A percentile compares a stretch with the other conserved stretches of the same genome.
phyloP scores from a whole-genome alignment of 129 eudicot genomes.

The Calendula officinalis region DNA sequence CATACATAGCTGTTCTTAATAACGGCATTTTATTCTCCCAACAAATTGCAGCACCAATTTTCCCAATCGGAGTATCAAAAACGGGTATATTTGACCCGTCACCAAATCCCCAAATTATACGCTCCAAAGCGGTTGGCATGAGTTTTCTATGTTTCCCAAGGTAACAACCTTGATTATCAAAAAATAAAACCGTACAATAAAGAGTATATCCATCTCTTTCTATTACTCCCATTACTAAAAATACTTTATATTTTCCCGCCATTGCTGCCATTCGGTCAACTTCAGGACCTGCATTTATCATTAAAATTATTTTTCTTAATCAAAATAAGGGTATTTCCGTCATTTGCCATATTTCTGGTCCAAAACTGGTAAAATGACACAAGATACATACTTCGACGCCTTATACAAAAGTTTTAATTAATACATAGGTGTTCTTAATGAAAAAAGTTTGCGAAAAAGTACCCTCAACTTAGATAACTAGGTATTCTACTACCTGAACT shows the following conservation, averaged over 20 bases:
- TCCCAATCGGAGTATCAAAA: slow-evolving; percentile 84
- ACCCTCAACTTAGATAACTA: no score
- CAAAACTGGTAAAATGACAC: no score
- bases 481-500: no score
- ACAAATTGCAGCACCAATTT: slow-evolving; percentile 96
- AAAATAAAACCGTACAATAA: slow-evolving; percentile 75
- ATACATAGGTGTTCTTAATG: no score
- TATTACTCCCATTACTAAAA: slow-evolving; percentile 88
- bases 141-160: slow-evolving; percentile 92
- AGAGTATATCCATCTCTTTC: slow-evolving; percentile 93
- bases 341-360: not conserved
- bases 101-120: slow-evolving; percentile 96
- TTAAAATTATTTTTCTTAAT: not conserved
- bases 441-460: no score
- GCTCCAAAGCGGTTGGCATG: slow-evolving; percentile 93
- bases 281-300: slow-evolving; percentile 73
- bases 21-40: slow-evolving; percentile 99
- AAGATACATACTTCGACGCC: no score
- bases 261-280: slow-evolving; percentile 90
- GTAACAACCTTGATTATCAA: slow-evolving; percentile 80
- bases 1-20: slow-evolving; percentile 91
- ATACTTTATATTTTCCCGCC: slow-evolving; percentile 89
- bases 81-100: slow-evolving; percentile 93
- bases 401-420: no score
- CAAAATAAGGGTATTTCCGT: not conserved